Evolutionary conservation across 106 monocot species (phyloP).

Genomic region (Dactylorhiza incarnata): DNA sequence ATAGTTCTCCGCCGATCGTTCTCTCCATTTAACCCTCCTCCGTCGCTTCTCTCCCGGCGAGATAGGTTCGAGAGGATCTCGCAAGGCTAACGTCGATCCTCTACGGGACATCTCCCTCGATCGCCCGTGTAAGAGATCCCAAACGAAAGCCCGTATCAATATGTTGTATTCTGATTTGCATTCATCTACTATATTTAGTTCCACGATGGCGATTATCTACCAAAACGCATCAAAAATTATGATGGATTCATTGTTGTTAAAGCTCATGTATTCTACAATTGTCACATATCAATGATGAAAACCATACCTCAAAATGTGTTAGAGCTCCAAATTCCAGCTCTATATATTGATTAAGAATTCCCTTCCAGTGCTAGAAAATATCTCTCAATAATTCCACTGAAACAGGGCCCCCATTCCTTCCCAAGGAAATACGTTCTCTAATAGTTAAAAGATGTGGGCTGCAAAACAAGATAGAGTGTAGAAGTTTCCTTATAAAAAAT

Average conservation of each 20-base stretch:
- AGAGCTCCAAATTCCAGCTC: constrained; percentile 71
- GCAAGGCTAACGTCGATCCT: no score
- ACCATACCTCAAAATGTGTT: constrained; percentile 85
- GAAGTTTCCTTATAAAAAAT: background rate
- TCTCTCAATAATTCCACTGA: constrained; percentile 35
- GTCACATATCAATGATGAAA: background rate
- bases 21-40: no score
- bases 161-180: no score
- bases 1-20: no score
- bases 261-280: background rate
- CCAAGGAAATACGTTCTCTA: constrained; percentile 83
- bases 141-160: no score
- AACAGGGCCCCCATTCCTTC: constrained; percentile 65
- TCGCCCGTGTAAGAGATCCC: no score
- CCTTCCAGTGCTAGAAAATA: constrained; percentile 47
- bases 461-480: constrained; percentile 13
- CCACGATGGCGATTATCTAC: no score
- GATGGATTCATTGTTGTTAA: background rate
- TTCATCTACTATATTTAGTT: no score
- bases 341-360: constrained; percentile 55
- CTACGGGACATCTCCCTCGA: no score
- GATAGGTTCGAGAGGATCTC: no score
- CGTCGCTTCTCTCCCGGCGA: no score
- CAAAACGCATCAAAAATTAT: background rate
- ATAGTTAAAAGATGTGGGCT: constrained; percentile 87